Evolutionary conservation across 345 rosid species (phyloP).

Genomic region (Eucalyptus shirleyi): DNA sequence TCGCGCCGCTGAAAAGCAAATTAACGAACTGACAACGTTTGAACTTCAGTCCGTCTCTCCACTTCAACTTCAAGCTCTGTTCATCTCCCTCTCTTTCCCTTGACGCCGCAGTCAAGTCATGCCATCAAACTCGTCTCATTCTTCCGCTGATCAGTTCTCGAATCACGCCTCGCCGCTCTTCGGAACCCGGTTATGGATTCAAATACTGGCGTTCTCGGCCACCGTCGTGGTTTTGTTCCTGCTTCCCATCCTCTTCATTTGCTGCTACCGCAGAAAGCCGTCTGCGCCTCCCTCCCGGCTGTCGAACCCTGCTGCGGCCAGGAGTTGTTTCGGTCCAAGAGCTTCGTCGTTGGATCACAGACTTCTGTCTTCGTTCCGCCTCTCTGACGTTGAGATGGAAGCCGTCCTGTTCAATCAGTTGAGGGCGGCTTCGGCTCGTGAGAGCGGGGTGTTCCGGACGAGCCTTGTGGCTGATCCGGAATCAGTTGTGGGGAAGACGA

Average conservation of each 20-base stretch:
- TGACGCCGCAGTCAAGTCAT: neutral
- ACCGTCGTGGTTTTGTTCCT: constrained; percentile 9
- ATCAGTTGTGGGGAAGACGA: neutral
- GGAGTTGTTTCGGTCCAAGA: neutral
- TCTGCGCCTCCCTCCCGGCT: constrained; percentile 11
- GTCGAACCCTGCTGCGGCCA: constrained; percentile 4
- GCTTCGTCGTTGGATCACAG: constrained; percentile 14
- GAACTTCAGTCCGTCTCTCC: neutral
- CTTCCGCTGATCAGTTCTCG: neutral
- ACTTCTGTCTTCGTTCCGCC: constrained; percentile 7
- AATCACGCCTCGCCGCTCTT: constrained; percentile 32
- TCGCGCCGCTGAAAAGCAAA: neutral
- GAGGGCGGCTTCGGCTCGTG: neutral
- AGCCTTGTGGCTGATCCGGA: neutral
- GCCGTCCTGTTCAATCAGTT: constrained; percentile 2
- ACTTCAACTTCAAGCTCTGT: neutral
- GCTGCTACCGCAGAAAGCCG: constrained; percentile 8
- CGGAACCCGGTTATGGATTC: constrained; percentile 39
- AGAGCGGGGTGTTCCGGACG: neutral
- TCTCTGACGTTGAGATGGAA: constrained; percentile 19
- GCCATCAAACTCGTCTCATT: neutral
- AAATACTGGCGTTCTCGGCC: constrained; percentile 10
- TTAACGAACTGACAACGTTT: neutral
- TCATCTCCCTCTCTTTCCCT: neutral
- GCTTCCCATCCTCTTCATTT: constrained; percentile 11